Evolutionary conservation across 2,329 filamentous ascomycete species (phyloP).

Genomic region (Colletotrichum scovillei): DNA sequence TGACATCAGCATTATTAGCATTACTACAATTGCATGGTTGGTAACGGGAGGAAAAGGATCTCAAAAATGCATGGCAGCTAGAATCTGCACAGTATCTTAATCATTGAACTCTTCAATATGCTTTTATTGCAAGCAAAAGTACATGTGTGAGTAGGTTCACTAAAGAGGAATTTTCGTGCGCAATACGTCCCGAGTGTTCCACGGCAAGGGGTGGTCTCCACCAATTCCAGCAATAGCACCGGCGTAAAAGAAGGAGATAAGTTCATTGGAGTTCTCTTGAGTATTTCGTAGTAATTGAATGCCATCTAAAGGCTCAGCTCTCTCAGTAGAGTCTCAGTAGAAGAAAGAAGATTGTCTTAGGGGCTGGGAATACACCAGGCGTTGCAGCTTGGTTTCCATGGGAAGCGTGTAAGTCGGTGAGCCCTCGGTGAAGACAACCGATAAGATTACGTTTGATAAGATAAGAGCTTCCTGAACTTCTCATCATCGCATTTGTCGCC

Average conservation of each 20-base stretch:
- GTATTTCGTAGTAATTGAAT: no score
- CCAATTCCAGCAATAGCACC: not conserved
- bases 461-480: conserved; percentile 32
- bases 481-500: not conserved
- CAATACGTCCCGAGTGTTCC: no score
- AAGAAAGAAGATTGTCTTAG: not conserved
- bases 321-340: no score
- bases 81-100: conserved; percentile 16
- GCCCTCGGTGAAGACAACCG: not conserved
- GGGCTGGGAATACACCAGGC: not conserved
- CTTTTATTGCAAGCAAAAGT: no score
- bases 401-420: conserved; percentile 29
- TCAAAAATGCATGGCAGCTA: conserved; percentile 16
- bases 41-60: not conserved
- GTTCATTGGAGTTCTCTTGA: no score
- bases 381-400: not conserved
- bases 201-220: not conserved
- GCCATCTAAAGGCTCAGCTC: no score
- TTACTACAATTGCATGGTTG: conserved; percentile 1
- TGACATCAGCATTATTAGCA: not conserved
- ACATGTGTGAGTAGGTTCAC: no score
- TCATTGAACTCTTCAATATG: not conserved
- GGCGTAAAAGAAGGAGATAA: not conserved
- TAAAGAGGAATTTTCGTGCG: no score
- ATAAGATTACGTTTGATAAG: conserved; percentile 18